Evolutionary conservation across 495 filamentous ascomycete species (phyloP).

Genomic region (Penicillium atrosanguineum): DNA sequence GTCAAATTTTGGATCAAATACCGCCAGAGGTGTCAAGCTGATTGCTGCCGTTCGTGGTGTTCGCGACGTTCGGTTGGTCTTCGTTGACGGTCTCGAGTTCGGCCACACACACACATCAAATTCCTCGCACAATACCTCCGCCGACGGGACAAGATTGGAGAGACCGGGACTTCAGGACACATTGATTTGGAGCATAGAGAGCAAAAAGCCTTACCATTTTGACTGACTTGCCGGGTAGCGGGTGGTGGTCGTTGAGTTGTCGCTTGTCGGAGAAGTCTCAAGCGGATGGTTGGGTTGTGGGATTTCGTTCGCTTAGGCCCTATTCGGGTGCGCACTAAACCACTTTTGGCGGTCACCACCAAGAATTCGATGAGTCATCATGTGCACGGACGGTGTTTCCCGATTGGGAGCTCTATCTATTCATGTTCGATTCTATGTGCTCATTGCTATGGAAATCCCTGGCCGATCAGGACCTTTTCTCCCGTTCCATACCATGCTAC

Average conservation of each 20-base stretch:
- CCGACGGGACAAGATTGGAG: slow-evolving; percentile 18
- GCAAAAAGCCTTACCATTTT: slow-evolving; percentile 54
- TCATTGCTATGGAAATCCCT: slow-evolving; percentile 42
- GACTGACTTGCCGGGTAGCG: slow-evolving; percentile 51
- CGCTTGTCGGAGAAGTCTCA: slow-evolving; percentile 46
- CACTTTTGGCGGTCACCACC: slow-evolving; percentile 21
- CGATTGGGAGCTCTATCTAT: slow-evolving; percentile 9
- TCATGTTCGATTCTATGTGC: neutral
- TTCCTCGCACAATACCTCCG: slow-evolving; percentile 15
- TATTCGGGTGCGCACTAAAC: slow-evolving; percentile 40
- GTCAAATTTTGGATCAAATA: neutral
- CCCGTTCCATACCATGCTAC: slow-evolving; percentile 84
- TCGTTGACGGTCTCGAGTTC: slow-evolving; percentile 20
- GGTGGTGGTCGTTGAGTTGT: slow-evolving; percentile 49
- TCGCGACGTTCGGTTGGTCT: slow-evolving; percentile 8
- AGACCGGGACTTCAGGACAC: slow-evolving; percentile 22
- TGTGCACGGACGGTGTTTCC: slow-evolving; percentile 9
- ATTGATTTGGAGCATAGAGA: slow-evolving; percentile 19
- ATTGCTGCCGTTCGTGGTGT: slow-evolving; percentile 1
- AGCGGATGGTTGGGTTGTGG: slow-evolving; percentile 45
- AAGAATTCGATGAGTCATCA: slow-evolving; percentile 23
- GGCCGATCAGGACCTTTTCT: slow-evolving; percentile 55
- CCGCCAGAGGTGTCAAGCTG: neutral
- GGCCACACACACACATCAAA: slow-evolving; percentile 19
- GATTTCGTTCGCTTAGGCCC: slow-evolving; percentile 53